Evolutionary conservation across 2,329 filamentous ascomycete genomes (phyloP).

Genomic region (Colletotrichum destructivum): DNA sequence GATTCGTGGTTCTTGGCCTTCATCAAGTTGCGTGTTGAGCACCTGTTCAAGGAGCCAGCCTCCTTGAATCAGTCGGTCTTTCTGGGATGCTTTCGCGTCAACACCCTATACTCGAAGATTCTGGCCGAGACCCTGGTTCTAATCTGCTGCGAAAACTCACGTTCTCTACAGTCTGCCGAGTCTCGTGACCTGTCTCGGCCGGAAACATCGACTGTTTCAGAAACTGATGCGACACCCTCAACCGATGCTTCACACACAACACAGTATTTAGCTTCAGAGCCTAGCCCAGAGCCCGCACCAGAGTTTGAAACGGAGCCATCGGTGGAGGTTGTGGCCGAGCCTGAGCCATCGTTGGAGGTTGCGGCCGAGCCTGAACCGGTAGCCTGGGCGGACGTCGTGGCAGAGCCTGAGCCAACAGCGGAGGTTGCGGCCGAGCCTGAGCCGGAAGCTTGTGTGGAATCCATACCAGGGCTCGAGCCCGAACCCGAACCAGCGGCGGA

Average conservation of each 20-base stretch:
- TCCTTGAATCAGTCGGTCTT: background rate
- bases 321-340: background rate
- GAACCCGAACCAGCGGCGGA: background rate
- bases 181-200: background rate
- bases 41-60: background rate
- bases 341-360: background rate
- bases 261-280: too few relatives aligned
- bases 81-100: background rate
- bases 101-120: background rate
- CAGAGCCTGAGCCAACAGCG: slow-evolving; percentile 1
- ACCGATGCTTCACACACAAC: background rate
- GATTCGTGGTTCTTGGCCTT: slow-evolving; percentile 1
- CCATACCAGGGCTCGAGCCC: background rate
- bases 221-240: background rate
- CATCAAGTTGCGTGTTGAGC: background rate
- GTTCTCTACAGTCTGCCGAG: background rate
- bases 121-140: background rate
- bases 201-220: background rate
- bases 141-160: background rate
- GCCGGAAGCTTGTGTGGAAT: background rate
- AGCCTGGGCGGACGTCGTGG: background rate
- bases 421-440: background rate
- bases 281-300: background rate
- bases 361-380: background rate
- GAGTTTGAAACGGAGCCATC: background rate